Conservation (phyloP, 2,329 filamentous ascomycete species). For the Trichoderma harzianum region DNA sequence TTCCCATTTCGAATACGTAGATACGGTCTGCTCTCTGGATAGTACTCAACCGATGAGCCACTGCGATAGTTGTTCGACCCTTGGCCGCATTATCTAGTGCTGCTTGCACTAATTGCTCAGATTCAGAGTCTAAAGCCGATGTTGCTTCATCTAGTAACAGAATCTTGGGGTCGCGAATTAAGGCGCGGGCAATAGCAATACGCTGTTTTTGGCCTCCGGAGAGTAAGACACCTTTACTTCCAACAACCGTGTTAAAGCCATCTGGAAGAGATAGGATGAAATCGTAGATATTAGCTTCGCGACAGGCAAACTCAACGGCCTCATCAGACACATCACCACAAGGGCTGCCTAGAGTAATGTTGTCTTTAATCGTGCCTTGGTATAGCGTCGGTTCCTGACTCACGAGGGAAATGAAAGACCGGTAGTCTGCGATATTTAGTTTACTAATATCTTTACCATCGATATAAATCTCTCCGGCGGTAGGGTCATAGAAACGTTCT, state of each 20-base stretch:
- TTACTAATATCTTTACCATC: background rate
- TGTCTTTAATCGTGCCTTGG: background rate
- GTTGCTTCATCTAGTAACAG: background rate
- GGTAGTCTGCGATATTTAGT: background rate
- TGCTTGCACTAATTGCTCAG: background rate
- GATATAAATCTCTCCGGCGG: background rate
- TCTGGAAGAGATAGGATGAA: background rate
- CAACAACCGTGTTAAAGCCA: background rate
- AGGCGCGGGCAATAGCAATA: background rate
- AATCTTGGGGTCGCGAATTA: background rate
- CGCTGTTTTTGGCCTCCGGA: background rate
- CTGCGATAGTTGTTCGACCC: background rate
- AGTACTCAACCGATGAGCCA: background rate
- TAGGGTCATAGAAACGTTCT: background rate
- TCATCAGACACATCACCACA: background rate
- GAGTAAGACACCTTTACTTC: background rate
- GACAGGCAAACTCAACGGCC: background rate
- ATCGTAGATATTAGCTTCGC: background rate
- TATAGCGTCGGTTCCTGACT: background rate
- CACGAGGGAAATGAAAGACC: background rate
- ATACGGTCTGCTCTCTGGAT: background rate
- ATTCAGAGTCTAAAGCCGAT: background rate
- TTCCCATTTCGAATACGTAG: background rate
- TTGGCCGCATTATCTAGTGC: background rate
- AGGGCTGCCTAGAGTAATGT: background rate